Conservation (phyloP, 805 yeast genomes). For the Barnettozyma vustinii region DNA sequence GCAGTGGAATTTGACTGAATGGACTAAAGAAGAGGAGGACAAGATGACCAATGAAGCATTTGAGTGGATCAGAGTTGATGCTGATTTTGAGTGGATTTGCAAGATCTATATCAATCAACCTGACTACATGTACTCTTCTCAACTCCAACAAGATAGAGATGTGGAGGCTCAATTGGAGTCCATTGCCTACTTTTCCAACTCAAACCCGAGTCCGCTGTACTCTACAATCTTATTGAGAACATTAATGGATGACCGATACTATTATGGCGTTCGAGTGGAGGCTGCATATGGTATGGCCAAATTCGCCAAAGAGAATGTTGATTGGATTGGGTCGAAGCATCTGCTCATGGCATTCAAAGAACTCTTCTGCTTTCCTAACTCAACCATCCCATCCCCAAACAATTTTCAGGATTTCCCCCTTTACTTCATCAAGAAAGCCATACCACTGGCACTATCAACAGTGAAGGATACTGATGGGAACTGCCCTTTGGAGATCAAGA, state of each 20-base stretch:
- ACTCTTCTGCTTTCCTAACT: conserved; percentile 66
- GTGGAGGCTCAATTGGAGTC: conserved; percentile 94
- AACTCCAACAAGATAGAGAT: conserved; percentile 89
- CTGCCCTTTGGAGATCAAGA: conserved; percentile 53
- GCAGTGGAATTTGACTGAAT: conserved; percentile 71
- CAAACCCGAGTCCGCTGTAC: conserved; percentile 55
- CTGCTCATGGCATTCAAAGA: conserved; percentile 63
- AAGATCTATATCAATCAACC: conserved; percentile 78
- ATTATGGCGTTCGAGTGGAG: conserved; percentile 81
- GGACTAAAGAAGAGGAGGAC: conserved; percentile 66
- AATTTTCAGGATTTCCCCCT: conserved; percentile 68
- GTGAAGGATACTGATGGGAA: conserved; percentile 60
- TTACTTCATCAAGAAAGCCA: conserved; percentile 64
- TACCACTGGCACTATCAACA: conserved; percentile 55
- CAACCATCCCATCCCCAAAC: conserved; percentile 70
- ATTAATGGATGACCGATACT: conserved; percentile 76
- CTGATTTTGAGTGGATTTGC: conserved; percentile 96
- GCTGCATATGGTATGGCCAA: conserved; percentile 77
- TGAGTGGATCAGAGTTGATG: conserved; percentile 97
- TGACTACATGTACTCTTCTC: conserved; percentile 92
- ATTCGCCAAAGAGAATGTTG: conserved; percentile 54
- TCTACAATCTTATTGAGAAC: conserved; percentile 79
- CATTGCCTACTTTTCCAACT: conserved; percentile 60
- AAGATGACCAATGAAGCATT: conserved; percentile 75
- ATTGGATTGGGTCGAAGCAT: conserved; percentile 70